Conservation (phyloP, 2,329 filamentous ascomycete species). For the Arthrobotrys conoides region DNA sequence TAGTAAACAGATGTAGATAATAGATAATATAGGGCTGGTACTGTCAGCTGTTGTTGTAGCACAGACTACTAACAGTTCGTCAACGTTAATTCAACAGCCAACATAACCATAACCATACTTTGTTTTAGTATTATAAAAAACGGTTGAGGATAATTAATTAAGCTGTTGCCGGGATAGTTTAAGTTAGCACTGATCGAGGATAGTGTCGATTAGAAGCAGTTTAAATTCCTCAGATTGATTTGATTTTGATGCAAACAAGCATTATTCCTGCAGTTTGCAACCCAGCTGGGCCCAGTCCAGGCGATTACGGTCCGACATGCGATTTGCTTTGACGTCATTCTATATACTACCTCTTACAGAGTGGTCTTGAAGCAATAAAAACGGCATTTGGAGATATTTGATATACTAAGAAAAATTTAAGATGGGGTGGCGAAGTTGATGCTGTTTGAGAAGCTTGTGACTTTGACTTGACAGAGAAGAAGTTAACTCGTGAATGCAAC, state of each 20-base stretch:
- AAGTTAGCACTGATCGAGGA: background rate
- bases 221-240: slow-evolving; percentile 27
- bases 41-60: background rate
- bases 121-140: background rate
- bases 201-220: slow-evolving; percentile 10
- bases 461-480: background rate
- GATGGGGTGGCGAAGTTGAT: slow-evolving; percentile 6
- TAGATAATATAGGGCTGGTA: background rate
- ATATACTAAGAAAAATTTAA: background rate
- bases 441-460: background rate
- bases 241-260: slow-evolving; percentile 5
- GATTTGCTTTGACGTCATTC: slow-evolving; percentile 55
- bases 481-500: background rate
- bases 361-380: background rate
- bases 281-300: slow-evolving; percentile 5
- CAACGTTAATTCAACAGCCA: slow-evolving; percentile 14
- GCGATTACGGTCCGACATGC: slow-evolving; percentile 47
- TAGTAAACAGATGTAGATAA: background rate
- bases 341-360: too few species aligned
- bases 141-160: background rate
- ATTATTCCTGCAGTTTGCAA: background rate
- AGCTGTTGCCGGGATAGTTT: background rate
- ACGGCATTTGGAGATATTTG: slow-evolving; percentile 52
- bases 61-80: background rate
- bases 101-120: background rate